Percentiles rank a stretch among this genome's conserved stretches.
These are phyloP conservation scores for Colletotrichum sp. DNA, from an alignment of 2,329 filamentous ascomycete genomes.

Conservation along the genomic window DNA sequence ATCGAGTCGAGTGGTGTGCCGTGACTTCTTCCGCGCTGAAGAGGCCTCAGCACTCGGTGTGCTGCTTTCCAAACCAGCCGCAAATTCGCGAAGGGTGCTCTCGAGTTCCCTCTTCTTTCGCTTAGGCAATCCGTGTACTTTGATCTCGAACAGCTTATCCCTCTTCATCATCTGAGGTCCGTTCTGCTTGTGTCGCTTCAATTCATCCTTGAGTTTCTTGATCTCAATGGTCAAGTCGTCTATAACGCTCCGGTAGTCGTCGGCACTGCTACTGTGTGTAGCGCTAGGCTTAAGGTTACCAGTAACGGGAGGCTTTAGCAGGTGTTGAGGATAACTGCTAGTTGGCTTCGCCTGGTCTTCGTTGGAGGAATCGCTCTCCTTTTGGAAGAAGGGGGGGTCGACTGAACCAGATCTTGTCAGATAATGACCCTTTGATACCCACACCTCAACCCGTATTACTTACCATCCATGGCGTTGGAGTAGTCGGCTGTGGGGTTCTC, in stretches of 20 bases:
- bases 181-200: conserved; percentile 73
- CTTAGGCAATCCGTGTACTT: conserved; percentile 74
- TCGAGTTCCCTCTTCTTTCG: conserved; percentile 81
- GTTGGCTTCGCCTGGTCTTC: conserved; percentile 40
- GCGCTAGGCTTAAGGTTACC: conserved; percentile 32
- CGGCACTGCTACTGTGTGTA: conserved; percentile 65
- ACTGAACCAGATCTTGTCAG: conserved; percentile 31
- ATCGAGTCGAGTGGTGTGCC: conserved; percentile 44
- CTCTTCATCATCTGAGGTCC: conserved; percentile 71
- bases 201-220: conserved; percentile 74
- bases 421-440: neutral
- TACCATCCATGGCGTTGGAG: conserved; percentile 55
- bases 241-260: conserved; percentile 83
- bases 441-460: conserved; percentile 5
- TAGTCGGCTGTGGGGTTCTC: conserved; percentile 50
- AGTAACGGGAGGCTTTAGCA: conserved; percentile 26
- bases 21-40: conserved; percentile 45
- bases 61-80: conserved; percentile 39
- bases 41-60: conserved; percentile 56
- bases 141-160: conserved; percentile 84
- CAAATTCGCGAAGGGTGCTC: conserved; percentile 73
- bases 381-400: conserved; percentile 62
- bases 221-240: conserved; percentile 88
- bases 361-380: conserved; percentile 56
- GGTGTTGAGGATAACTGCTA: conserved; percentile 18